Conservation (phyloP, 768 basidiomycete species). For the Hygrophorus russula region DNA sequence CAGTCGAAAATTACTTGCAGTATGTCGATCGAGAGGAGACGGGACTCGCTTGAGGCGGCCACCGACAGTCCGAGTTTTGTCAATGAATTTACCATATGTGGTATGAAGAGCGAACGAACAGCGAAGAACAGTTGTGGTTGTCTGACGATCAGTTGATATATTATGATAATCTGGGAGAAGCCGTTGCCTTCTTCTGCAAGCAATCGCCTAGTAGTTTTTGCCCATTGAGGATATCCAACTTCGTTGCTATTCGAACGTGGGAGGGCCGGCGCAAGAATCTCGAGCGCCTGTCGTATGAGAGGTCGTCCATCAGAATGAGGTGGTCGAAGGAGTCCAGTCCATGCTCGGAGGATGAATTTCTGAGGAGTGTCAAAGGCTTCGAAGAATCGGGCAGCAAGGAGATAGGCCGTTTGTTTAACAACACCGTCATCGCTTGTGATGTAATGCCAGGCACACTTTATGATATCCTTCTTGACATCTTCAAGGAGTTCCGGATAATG, state of each 20-base stretch:
- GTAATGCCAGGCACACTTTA: constrained; percentile 87
- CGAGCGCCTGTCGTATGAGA: constrained; percentile 75
- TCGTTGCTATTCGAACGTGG: constrained; percentile 50
- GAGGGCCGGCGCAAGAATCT: constrained; percentile 76
- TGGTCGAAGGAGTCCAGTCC: constrained; percentile 79
- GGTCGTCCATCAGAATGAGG: constrained; percentile 63
- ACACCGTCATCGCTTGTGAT: constrained; percentile 80
- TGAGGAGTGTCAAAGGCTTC: constrained; percentile 78
- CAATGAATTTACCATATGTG: constrained; percentile 86
- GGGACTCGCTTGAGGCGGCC: constrained; percentile 63
- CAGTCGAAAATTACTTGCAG: constrained; percentile 88
- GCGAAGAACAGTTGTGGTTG: constrained; percentile 89
- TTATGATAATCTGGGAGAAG: constrained; percentile 55
- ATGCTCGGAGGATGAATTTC: constrained; percentile 86
- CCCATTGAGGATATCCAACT: constrained; percentile 67
- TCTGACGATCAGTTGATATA: constrained; percentile 88
- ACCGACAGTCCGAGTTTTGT: constrained; percentile 76
- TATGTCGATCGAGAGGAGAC: constrained; percentile 82
- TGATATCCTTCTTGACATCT: constrained; percentile 82
- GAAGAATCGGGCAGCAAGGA: constrained; percentile 87
- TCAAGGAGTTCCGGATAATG: constrained; percentile 71
- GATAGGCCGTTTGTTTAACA: constrained; percentile 87
- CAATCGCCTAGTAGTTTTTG: constrained; percentile 71
- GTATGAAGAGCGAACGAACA: constrained; percentile 84
- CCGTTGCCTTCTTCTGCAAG: constrained; percentile 71